Evolutionary conservation across 257 asterid species (phyloP).

Genomic region (Petrea volubilis): DNA sequence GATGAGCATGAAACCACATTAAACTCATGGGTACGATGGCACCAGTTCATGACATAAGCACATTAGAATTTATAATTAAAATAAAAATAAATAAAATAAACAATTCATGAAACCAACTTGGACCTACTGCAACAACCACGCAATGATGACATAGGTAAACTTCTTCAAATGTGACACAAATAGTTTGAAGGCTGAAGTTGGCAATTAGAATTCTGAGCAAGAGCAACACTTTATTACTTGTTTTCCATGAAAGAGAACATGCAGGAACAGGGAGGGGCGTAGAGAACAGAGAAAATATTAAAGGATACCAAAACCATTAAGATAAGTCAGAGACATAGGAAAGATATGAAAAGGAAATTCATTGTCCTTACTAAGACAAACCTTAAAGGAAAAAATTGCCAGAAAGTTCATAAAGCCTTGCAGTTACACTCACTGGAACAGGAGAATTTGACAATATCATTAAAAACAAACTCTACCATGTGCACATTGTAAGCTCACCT

Average conservation of each 20-base stretch:
- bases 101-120: neutral
- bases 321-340: neutral
- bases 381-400: neutral
- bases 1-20: constrained; percentile 16
- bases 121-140: neutral
- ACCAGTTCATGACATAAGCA: neutral
- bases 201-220: neutral
- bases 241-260: neutral
- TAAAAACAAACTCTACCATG: neutral
- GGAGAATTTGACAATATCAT: neutral
- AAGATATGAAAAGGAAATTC: neutral
- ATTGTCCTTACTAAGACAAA: neutral
- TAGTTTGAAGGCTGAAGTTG: neutral
- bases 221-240: neutral
- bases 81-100: neutral
- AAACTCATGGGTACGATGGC: neutral
- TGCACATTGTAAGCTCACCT: constrained; percentile 45
- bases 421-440: neutral
- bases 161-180: neutral
- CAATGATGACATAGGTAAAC: neutral
- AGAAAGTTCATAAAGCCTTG: neutral
- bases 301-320: too few relatives aligned
- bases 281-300: neutral
- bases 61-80: neutral
- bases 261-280: neutral